phyloP scores from a whole-genome alignment of 2,329 filamentous ascomycete genomes.

The Magnaporthiopsis poae region DNA sequence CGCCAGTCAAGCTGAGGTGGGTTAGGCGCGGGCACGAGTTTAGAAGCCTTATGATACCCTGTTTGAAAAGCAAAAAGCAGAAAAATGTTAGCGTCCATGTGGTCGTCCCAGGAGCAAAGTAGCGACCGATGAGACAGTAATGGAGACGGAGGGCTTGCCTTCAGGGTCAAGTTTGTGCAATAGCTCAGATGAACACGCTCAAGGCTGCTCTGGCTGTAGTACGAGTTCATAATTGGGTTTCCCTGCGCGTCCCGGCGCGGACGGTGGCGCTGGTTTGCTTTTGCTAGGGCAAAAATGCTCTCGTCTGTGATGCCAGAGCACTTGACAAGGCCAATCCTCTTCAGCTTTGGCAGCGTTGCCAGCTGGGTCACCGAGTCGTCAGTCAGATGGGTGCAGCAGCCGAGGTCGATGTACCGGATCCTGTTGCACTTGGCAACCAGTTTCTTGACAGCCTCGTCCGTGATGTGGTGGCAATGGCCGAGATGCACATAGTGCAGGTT shows the following conservation, averaged over 20 bases:
- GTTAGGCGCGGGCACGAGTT: slow-evolving; percentile 88
- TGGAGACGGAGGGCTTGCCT: slow-evolving; percentile 42
- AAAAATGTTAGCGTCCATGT: not conserved
- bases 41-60: slow-evolving; percentile 83
- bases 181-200: slow-evolving; percentile 96
- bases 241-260: slow-evolving; percentile 39
- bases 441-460: slow-evolving; percentile 75
- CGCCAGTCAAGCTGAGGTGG: slow-evolving; percentile 86
- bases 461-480: slow-evolving; percentile 85
- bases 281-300: slow-evolving; percentile 76
- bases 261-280: slow-evolving; percentile 48
- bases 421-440: slow-evolving; percentile 80
- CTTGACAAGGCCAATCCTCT: slow-evolving; percentile 90
- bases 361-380: slow-evolving; percentile 77
- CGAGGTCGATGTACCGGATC: slow-evolving; percentile 93
- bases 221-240: slow-evolving; percentile 39
- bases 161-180: slow-evolving; percentile 72
- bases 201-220: slow-evolving; percentile 54
- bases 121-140: too few species aligned
- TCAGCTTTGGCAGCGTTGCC: slow-evolving; percentile 80
- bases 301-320: slow-evolving; percentile 82
- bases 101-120: not conserved
- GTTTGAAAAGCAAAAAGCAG: not conserved
- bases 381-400: slow-evolving; percentile 84
- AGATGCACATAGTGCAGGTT: slow-evolving; percentile 95